phyloP scores from a whole-genome alignment of 2,329 filamentous ascomycete genomes.

The Thermomyces lanuginosus region DNA sequence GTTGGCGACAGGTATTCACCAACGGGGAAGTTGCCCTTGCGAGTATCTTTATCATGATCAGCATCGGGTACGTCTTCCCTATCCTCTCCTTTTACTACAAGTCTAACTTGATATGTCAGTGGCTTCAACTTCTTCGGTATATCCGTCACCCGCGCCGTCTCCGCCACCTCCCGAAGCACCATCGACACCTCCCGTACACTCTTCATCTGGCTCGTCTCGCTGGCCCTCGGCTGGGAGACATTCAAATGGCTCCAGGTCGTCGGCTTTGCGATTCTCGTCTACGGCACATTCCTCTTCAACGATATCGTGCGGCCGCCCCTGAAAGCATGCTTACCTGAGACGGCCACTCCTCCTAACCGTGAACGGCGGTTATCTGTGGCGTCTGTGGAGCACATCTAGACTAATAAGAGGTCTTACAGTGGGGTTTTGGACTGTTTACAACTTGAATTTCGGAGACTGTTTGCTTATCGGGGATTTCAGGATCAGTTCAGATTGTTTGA shows the following conservation, averaged over 20 bases:
- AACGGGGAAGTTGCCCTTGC: constrained; percentile 56
- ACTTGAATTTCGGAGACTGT: background rate
- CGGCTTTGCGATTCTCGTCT: constrained; percentile 79
- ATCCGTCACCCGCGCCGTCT: constrained; percentile 76
- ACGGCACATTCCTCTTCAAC: constrained; percentile 94
- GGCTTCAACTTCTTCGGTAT: constrained; percentile 99
- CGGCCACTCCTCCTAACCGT: no score
- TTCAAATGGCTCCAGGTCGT: constrained; percentile 95
- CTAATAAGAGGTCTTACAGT: background rate
- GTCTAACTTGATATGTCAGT: no score
- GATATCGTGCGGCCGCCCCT: constrained; percentile 76
- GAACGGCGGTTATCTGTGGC: constrained; percentile 55
- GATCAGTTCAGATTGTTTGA: no score
- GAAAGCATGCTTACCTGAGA: constrained; percentile 44
- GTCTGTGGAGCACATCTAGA: constrained; percentile 55
- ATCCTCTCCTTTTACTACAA: background rate
- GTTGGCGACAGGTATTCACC: constrained; percentile 61
- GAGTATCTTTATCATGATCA: constrained; percentile 87
- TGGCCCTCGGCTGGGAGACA: constrained; percentile 85
- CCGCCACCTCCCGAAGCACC: constrained; percentile 81
- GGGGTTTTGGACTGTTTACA: background rate
- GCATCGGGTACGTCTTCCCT: constrained; percentile 60
- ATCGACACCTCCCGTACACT: constrained; percentile 92
- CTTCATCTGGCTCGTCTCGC: constrained; percentile 93
- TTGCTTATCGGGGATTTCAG: no score